Percentiles rank a stretch among this genome's conserved stretches.
These are phyloP conservation scores for Tetrahymena thermophila DNA, from an alignment of 73 alveolate species.

Conservation along the genomic window DNA sequence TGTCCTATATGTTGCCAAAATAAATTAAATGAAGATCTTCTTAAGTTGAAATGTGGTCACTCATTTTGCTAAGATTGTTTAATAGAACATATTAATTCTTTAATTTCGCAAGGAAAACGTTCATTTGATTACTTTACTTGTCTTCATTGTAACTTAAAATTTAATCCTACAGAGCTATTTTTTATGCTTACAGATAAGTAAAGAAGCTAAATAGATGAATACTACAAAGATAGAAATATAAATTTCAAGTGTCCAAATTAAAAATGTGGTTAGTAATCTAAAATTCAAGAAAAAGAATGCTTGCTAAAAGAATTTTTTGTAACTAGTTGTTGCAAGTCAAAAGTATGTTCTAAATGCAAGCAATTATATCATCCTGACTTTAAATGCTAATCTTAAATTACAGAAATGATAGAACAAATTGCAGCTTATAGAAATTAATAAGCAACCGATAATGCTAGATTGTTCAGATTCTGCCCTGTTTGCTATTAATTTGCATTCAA, in stretches of 20 bases:
- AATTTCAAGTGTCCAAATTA: not conserved
- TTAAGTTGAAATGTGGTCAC: not conserved
- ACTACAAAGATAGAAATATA: not conserved
- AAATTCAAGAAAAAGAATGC: not conserved
- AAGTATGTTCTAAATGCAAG: not conserved
- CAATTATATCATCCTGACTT: not conserved
- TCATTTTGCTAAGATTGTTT: not conserved
- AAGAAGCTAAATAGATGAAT: not conserved
- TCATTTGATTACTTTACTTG: not conserved
- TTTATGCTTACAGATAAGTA: not conserved
- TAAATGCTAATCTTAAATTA: not conserved
- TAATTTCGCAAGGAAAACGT: not conserved
- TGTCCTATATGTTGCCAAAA: not conserved
- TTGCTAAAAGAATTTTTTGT: not conserved
- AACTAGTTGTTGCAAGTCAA: not conserved
- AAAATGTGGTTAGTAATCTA: not conserved
- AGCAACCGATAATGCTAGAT: not conserved
- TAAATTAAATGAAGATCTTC: not conserved
- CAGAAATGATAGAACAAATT: not conserved
- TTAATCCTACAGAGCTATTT: not conserved
- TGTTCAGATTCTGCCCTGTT: conserved; percentile 12
- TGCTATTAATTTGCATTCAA: conserved; percentile 16
- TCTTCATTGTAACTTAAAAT: not conserved
- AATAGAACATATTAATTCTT: not conserved
- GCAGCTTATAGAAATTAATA: not conserved